phyloP scores from a whole-genome alignment of 192 early-diverging fungal genomes.

The Linnemannia elongata region DNA sequence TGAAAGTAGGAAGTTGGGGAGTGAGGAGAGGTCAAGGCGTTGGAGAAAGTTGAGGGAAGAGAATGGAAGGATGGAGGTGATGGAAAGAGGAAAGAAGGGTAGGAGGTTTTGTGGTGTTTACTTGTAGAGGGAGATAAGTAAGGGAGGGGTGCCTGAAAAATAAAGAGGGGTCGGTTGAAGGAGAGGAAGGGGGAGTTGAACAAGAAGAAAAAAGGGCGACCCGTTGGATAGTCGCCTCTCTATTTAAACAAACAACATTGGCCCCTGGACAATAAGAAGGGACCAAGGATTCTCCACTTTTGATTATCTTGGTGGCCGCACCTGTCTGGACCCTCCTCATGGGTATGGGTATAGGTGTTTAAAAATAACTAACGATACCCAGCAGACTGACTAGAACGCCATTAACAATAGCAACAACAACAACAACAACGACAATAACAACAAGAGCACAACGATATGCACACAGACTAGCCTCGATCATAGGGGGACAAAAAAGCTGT shows the following conservation, averaged over 20 bases:
- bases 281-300: neutral
- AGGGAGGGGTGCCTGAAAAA: constrained; percentile 10
- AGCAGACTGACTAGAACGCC: neutral
- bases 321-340: neutral
- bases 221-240: neutral
- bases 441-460: neutral
- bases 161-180: neutral
- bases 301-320: neutral
- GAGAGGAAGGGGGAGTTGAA: neutral
- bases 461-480: neutral
- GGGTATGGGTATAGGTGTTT: neutral
- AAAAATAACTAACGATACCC: neutral
- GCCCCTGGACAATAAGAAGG: constrained; percentile 7
- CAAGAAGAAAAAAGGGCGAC: neutral
- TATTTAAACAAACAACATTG: neutral
- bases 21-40: neutral
- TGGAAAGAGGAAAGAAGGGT: neutral
- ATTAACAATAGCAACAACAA: neutral
- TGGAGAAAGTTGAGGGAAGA: constrained; percentile 2
- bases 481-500: neutral
- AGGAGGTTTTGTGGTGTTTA: neutral
- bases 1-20: neutral
- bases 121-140: constrained; percentile 12
- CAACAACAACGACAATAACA: neutral
- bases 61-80: neutral